Base-by-base conservation (phyloP, 2,329 filamentous ascomycete genomes). In the Ascochyta koolunga region DNA sequence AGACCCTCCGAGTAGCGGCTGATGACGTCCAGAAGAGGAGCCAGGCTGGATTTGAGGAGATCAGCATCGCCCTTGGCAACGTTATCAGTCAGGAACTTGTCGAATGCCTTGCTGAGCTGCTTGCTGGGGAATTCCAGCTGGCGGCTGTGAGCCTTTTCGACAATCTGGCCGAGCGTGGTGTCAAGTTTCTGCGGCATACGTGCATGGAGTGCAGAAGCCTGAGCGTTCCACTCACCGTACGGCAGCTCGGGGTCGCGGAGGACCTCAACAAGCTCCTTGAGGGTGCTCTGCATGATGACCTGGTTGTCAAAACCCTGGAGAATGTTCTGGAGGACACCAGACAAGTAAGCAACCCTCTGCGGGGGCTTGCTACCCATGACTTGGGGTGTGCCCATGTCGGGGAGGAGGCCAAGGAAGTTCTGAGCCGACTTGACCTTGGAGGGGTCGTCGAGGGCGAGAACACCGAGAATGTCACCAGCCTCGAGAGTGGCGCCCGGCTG, bases 381-480 rank as follows among this genome's bases (percentile, higher is more conserved):
- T 62, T 95, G 89, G 29, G 95, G 93, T 50, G 89, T 85, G 33
- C 93, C 95, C 61, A 96, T 86, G 47, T 90, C 86, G 49, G 95
- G 93, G 24, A 99, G 86, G 74, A 96, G 91, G 46, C 91, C 93
- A 39, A 95, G 82, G 83, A 96, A 99, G 38, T 92, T 90, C 77
- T 96, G 89, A 0, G 95, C 95, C 70, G 96, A 93, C 84, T 99
- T 97, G 72, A 99, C 93, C 68, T 93, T 91, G 65, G 89, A 91
- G 4, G 95, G 95, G 75, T 99, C 95, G 71, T 99, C 95, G 31
- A 99, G 83, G 59, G 93, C 89, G 22, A 99, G 85, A 61, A 99
- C 97, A 80, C 93, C 95, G n/a, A 99, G 86, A 56, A 99, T 98
- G 74, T 99, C 95, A 77, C 95, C 95, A 72, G 95, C 95, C 77